Conservation (phyloP, 2,329 filamentous ascomycete species). For the Paraconiothyrium sp. region DNA sequence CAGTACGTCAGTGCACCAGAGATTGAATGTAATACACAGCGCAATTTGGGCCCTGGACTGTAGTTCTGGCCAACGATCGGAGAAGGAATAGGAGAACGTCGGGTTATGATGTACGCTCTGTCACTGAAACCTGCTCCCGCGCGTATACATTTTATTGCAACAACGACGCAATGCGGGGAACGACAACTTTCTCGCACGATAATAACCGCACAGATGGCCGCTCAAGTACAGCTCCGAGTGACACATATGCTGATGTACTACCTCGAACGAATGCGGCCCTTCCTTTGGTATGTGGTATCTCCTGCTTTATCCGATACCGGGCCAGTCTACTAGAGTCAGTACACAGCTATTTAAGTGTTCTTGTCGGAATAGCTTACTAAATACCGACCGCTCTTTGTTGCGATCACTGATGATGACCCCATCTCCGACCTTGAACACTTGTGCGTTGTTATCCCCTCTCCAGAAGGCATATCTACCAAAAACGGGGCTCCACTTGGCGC, state of each 20-base stretch:
- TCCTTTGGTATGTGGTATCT: neutral
- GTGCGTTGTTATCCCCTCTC: constrained; percentile 25
- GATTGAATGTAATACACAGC: neutral
- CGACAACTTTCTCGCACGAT: neutral
- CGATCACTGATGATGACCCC: constrained; percentile 52
- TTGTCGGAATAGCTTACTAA: constrained; percentile 50
- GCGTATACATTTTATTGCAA: neutral
- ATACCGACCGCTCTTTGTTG: constrained; percentile 53
- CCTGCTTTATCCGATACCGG: constrained; percentile 4
- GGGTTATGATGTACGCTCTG: neutral
- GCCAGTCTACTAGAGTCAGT: constrained; percentile 11
- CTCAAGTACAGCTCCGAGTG: neutral
- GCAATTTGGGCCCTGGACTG: neutral
- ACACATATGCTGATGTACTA: neutral
- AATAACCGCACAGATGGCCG: neutral
- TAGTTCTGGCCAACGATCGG: neutral
- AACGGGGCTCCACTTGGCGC: constrained; percentile 57
- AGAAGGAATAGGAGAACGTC: neutral
- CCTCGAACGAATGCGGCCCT: neutral
- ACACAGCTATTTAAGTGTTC: neutral
- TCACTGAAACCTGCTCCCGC: neutral
- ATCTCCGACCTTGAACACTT: constrained; percentile 52
- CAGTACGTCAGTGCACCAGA: neutral
- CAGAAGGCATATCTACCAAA: constrained; percentile 60
- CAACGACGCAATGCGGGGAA: neutral